Evolutionary conservation across 345 rosid genomes (phyloP).

Genomic region (Syzygium jambos): DNA sequence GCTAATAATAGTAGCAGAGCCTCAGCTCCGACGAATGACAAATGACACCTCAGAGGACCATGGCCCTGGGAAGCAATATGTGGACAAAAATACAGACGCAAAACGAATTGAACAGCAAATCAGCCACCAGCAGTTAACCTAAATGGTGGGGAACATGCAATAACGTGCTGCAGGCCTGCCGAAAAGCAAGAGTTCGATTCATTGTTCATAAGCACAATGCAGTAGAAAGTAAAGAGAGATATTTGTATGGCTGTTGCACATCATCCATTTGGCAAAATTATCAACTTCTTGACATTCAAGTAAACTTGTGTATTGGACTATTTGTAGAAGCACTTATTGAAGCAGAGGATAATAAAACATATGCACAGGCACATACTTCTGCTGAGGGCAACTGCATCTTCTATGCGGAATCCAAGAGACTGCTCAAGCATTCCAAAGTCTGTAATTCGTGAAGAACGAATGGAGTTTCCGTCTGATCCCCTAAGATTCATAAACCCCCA

Average conservation of each 20-base stretch:
- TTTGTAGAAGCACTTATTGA: not conserved
- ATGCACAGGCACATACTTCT: constrained; percentile 23
- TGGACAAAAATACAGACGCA: not conserved
- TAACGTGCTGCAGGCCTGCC: not conserved
- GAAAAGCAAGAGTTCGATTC: not conserved
- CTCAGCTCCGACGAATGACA: not conserved
- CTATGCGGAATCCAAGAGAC: constrained; percentile 33
- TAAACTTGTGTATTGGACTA: not conserved
- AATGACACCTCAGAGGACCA: not conserved
- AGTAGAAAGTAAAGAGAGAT: not conserved
- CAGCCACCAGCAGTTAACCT: not conserved
- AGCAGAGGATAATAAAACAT: not conserved
- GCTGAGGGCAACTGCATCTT: constrained; percentile 43
- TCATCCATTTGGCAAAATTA: not conserved
- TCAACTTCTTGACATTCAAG: not conserved
- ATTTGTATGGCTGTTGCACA: not conserved
- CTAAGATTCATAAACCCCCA: constrained; percentile 37
- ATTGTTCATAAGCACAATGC: not conserved
- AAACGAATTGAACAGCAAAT: not conserved
- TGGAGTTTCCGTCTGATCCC: constrained; percentile 22
- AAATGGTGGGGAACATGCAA: not conserved
- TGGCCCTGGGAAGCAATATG: not conserved
- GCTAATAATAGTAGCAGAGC: not conserved
- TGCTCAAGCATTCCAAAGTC: constrained; percentile 34
- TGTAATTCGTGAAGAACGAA: constrained; percentile 29